These are phyloP conservation scores for Opeltia flavorubescens DNA, from an alignment of 495 filamentous ascomycete genomes.

Conservation along the genomic window DNA sequence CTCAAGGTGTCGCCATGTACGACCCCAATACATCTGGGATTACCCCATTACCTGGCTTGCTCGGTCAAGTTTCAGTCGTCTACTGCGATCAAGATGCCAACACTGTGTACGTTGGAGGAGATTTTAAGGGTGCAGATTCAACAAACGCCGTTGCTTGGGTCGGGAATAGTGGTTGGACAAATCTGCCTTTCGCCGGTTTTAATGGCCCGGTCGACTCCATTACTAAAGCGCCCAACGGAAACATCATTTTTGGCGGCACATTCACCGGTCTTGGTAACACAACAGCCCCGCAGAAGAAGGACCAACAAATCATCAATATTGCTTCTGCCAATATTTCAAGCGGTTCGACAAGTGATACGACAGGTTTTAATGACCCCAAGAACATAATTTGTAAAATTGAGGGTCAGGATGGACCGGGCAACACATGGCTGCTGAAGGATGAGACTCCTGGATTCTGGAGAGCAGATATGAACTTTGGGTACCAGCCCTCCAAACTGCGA, in stretches of 20 bases:
- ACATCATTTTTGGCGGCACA: constrained; percentile 83
- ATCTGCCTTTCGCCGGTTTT: constrained; percentile 82
- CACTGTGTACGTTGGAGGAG: constrained; percentile 82
- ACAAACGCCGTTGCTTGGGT: constrained; percentile 85
- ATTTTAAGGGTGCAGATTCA: constrained; percentile 62
- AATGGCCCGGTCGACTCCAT: constrained; percentile 89
- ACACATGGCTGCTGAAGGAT: constrained; percentile 77
- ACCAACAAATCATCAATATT: constrained; percentile 72
- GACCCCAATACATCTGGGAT: constrained; percentile 52
- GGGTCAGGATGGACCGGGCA: constrained; percentile 47
- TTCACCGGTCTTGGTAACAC: constrained; percentile 82
- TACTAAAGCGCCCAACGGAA: constrained; percentile 57
- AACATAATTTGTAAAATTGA: constrained; percentile 75
- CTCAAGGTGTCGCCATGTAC: constrained; percentile 68
- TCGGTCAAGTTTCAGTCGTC: constrained; percentile 65
- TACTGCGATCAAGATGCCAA: constrained; percentile 72
- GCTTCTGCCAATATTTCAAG: constrained; percentile 58
- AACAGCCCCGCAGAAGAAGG: constrained; percentile 39
- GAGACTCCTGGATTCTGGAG: constrained; percentile 70
- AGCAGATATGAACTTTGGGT: constrained; percentile 68
- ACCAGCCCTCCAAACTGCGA: constrained; percentile 70
- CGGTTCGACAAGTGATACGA: constrained; percentile 39
- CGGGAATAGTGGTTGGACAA: constrained; percentile 58
- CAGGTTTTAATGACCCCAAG: constrained; percentile 61
- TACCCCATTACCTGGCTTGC: constrained; percentile 60